These are phyloP conservation scores for Juncus effusus DNA, from an alignment of 176 grass and related monocot genomes.

Conservation along the genomic window DNA sequence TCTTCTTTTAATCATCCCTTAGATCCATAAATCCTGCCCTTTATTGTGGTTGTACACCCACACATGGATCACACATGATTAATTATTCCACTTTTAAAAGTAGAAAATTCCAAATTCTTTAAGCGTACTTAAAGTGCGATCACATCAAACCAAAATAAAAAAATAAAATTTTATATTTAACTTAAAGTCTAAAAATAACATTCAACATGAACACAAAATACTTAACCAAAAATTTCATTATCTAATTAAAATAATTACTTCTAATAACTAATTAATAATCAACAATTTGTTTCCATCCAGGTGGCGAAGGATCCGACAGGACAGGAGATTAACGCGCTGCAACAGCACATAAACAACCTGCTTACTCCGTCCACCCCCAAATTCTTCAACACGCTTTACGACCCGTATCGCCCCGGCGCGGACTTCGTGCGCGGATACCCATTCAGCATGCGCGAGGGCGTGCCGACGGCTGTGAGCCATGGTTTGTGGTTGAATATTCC, in stretches of 20 bases:
- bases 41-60: too few species aligned
- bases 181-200: too few species aligned
- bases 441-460: slow-evolving; percentile 62
- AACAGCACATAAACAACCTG: slow-evolving; percentile 68
- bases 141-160: too few species aligned
- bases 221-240: too few species aligned
- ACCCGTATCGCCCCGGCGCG: slow-evolving; percentile 40
- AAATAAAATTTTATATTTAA: too few species aligned
- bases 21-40: too few species aligned
- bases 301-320: slow-evolving; percentile 64
- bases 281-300: slow-evolving; percentile 18
- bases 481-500: slow-evolving; percentile 63
- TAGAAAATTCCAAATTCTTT: not conserved
- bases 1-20: too few species aligned
- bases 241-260: too few species aligned
- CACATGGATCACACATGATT: too few species aligned
- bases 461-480: slow-evolving; percentile 40
- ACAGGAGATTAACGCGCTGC: slow-evolving; percentile 56
- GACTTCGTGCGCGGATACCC: slow-evolving; percentile 71
- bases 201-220: too few species aligned
- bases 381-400: slow-evolving; percentile 72
- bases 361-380: slow-evolving; percentile 54
- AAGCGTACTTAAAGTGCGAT: not conserved
- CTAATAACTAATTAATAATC: not conserved
- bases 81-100: too few species aligned